Evolutionary conservation across 2,329 filamentous ascomycete genomes (phyloP).

Genomic region (Paracoccidioides brasiliensis): DNA sequence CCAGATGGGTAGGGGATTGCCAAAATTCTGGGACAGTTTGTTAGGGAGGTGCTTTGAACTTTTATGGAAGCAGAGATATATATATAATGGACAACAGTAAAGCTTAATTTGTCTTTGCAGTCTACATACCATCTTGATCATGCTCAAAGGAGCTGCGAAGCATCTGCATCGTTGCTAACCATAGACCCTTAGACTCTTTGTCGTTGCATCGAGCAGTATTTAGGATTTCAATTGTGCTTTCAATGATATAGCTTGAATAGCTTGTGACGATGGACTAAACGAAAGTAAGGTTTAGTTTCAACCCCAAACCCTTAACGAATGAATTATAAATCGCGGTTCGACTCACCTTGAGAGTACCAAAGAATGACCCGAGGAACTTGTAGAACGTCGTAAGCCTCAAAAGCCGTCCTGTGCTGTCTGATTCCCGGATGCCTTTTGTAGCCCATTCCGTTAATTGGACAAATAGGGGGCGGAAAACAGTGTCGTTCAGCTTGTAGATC

Average conservation of each 20-base stretch:
- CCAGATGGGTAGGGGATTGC: conserved; percentile 82
- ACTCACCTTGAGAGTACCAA: conserved; percentile 60
- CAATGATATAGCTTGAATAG: conserved; percentile 75
- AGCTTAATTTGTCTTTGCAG: not conserved
- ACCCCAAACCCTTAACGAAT: not conserved
- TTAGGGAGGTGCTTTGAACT: not conserved
- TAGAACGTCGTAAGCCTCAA: conserved; percentile 65
- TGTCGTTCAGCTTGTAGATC: conserved; percentile 94
- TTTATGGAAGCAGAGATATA: not conserved
- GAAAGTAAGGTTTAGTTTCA: conserved; percentile 6
- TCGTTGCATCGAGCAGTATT: conserved; percentile 25
- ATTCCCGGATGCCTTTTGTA: conserved; percentile 46
- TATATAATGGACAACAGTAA: not conserved
- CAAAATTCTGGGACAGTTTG: conserved; percentile 52
- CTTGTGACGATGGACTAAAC: conserved; percentile 71
- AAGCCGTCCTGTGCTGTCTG: conserved; percentile 44
- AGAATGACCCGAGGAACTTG: conserved; percentile 66
- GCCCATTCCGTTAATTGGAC: conserved; percentile 75
- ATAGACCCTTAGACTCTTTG: conserved; percentile 46
- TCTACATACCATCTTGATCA: conserved; percentile 60
- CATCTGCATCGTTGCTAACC: conserved; percentile 56
- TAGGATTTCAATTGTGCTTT: conserved; percentile 57
- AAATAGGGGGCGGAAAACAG: conserved; percentile 85
- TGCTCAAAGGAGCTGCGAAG: conserved; percentile 67
- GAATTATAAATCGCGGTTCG: not conserved